Conservation (phyloP, 169 alveolate genomes). For the Eimeria zaria region DNA sequence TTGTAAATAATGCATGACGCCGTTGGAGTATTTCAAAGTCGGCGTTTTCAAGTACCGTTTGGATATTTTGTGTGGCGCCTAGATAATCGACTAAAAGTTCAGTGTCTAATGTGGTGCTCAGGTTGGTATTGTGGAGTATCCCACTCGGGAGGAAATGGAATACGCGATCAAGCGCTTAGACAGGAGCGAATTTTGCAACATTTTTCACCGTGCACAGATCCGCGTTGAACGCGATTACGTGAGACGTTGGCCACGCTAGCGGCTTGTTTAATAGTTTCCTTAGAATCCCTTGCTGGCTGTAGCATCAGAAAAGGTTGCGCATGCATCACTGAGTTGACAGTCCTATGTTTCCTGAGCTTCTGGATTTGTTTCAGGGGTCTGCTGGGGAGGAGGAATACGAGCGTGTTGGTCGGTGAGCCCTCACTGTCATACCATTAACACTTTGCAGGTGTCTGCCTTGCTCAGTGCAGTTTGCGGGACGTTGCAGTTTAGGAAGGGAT, state of each 20-base stretch:
- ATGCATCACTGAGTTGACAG: background rate
- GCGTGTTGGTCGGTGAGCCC: conserved; percentile 61
- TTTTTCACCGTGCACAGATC: conserved; percentile 71
- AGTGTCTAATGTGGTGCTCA: background rate
- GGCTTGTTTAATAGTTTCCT: background rate
- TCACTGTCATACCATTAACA: background rate
- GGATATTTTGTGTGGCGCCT: background rate
- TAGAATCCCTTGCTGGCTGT: background rate
- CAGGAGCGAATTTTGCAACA: conserved; percentile 74
- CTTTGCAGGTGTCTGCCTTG: background rate
- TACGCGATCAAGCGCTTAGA: conserved; percentile 63
- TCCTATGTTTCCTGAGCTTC: background rate
- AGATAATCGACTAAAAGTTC: background rate
- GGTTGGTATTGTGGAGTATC: conserved; percentile 73
- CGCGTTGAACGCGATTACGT: conserved; percentile 74
- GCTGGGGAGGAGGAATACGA: conserved; percentile 45
- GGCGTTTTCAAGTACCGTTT: background rate
- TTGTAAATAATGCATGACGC: background rate
- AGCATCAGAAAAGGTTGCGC: background rate
- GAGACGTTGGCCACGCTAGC: background rate
- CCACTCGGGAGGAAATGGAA: conserved; percentile 60
- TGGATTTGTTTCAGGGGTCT: conserved; percentile 27
- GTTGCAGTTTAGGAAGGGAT: background rate
- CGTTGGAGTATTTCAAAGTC: background rate
- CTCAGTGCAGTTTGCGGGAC: background rate